Base-by-base conservation (phyloP, 495 filamentous ascomycete genomes). In the Wilcoxina mikolae region DNA sequence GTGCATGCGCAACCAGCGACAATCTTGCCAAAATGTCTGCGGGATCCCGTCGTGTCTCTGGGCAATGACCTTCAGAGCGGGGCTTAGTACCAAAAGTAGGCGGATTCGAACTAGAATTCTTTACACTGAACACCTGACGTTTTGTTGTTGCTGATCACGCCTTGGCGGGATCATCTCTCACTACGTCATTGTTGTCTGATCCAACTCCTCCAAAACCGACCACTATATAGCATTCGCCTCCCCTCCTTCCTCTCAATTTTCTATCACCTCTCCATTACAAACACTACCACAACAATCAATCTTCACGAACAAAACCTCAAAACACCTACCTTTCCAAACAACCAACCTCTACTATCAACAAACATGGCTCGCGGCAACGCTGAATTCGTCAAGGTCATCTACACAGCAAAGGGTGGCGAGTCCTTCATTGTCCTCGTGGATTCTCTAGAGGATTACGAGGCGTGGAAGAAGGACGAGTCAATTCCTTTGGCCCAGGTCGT, bases 371-470 rank as follows among this genome's bases (percentile, higher is more conserved):
- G 85, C 67, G 87, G 82, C 72, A 87, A 88, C 74, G 77, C 76
- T 50, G 63, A 68, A 47, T 75, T 80, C 65, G 71, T 71, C 72
- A 95, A 93, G 74, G 77, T 94, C 70, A 80, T 93, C 80, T 90
- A 82, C 81, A 84, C 88, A 75, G 90, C 91, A 74, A 52, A 38
- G 28, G 26, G 22, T 10, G 74, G 77, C 22, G 87, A 96, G 27
- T 87, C 95, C 76, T 98, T 89, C 67, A 71, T 96, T 67, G 75
- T 95, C 73, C 86, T 94, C 68, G 75, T 93, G 52, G 87, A 95
- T 54, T 83, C 83, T 67, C 59, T 73, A 17, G 68, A 83, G 22
- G 74, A 75, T 38, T 76, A 87, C 55, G 72, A 85, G 69, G 78
- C 87, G 65, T 96, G 91, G 93, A 80, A 78, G 71, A 71, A 69